Base-by-base conservation (phyloP, 257 asterid species). In the Schizonepeta tenuifolia region DNA sequence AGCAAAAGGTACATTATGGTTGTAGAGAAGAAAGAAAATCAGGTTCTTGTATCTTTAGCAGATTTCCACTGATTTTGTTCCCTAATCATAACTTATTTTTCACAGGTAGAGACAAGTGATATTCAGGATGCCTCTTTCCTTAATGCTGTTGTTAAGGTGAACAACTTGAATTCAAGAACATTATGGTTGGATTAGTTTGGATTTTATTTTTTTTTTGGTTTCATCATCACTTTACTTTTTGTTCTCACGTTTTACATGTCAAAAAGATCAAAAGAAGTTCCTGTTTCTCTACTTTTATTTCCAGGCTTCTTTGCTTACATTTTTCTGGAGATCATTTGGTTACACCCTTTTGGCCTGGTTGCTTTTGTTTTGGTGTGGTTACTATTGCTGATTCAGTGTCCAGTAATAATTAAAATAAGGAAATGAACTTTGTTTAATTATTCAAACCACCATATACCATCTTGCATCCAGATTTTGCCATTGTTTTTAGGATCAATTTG, bases 101-200 rank as follows among this genome's bases (percentile, higher is more conserved):
- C 69, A 67, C 89, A 89, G 96, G 87, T 84, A 77, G 95, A 87
- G 69, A 74, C 91, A 17, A 72, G 89, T 63, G 82, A 83, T 79
- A 82, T 93, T 78, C 97, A 89, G 46, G 83, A 91, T 78, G 87
- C 96, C 20, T 77, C 88, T 76, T 88, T 85, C 80, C 91, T 93
- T 46, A 89, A 83, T 74, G 96, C 97, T 58, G 98, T 93, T 72
- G 98, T 91, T 18, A 93, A 93, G 98, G 98, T 93, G 74, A 72
- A 60, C 54, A 28, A 70, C 51, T 26, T 9, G 47, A 46, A 5
- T 15, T 59, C 68, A 33, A 5, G 15, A 17, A 71, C 33, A 35
- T 50, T 71, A 22, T 67, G 64, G 47, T 53, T 75, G n/a, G 72
- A 57, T 33, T 38, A 59, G 11, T 57, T 22, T 10, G 53, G 12